A percentile compares a stretch with the other conserved stretches of the same genome.
phyloP scores from a whole-genome alignment of 306 rosid species.

The Gillenia trifoliata region DNA sequence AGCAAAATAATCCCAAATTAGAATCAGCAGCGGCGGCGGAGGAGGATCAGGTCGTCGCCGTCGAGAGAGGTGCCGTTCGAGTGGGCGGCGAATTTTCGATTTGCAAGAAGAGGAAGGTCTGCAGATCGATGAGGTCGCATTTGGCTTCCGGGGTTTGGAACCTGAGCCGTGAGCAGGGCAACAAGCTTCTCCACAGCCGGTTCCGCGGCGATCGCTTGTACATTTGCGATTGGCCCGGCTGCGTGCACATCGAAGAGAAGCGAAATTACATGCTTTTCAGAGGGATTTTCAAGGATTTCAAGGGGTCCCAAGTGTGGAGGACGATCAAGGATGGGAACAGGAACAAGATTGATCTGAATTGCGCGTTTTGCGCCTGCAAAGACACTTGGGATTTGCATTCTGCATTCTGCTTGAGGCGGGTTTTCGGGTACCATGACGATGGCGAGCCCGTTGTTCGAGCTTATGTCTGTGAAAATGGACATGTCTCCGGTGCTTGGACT shows the following conservation, averaged over 20 bases:
- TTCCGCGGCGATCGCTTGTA: constrained; percentile 80
- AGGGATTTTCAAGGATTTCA: constrained; percentile 80
- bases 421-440: constrained; percentile 79
- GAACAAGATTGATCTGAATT: constrained; percentile 51
- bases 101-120: constrained; percentile 40
- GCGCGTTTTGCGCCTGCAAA: constrained; percentile 66
- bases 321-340: constrained; percentile 64
- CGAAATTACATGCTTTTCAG: constrained; percentile 74
- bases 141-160: constrained; percentile 74
- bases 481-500: constrained; percentile 98
- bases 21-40: background rate
- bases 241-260: constrained; percentile 81
- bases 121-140: constrained; percentile 51
- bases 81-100: constrained; percentile 15
- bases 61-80: constrained; percentile 22
- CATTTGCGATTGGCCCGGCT: constrained; percentile 88
- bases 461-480: constrained; percentile 89
- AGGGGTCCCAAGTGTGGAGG: constrained; percentile 75
- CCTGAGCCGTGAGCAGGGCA: constrained; percentile 76
- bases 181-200: constrained; percentile 67
- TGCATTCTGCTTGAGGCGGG: constrained; percentile 72
- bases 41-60: constrained; percentile 11
- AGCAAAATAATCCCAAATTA: background rate
- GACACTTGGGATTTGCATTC: constrained; percentile 91
- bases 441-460: constrained; percentile 96